These are phyloP conservation scores for Talaromyces sp. DNA, from an alignment of 2,329 filamentous ascomycete species.

Conservation along the genomic window DNA sequence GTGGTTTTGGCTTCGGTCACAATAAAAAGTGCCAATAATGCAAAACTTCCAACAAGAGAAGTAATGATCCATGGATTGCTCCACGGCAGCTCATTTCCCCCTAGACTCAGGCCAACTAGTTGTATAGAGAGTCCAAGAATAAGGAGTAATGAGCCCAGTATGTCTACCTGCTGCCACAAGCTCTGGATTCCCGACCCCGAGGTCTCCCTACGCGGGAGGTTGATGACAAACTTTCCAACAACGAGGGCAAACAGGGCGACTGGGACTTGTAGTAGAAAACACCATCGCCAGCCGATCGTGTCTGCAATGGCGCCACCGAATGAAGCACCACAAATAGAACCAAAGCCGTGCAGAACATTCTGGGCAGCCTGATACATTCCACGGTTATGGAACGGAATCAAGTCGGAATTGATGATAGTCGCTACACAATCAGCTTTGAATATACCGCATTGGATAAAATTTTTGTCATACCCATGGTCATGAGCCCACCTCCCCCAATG, in stretches of 20 bases:
- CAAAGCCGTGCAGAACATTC: constrained; percentile 58
- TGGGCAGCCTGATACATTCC: constrained; percentile 65
- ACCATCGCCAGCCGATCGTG: constrained; percentile 44
- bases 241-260: constrained; percentile 52
- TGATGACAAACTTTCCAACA: constrained; percentile 50
- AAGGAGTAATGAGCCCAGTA: constrained; percentile 53
- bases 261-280: constrained; percentile 58
- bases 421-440: constrained; percentile 23
- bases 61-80: constrained; percentile 35
- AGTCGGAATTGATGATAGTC: constrained; percentile 66
- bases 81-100: constrained; percentile 45
- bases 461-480: constrained; percentile 51
- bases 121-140: constrained; percentile 56
- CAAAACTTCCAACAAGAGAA: constrained; percentile 32
- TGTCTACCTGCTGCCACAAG: constrained; percentile 54
- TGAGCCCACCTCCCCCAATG: constrained; percentile 65
- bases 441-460: not conserved
- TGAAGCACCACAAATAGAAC: constrained; percentile 52
- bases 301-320: constrained; percentile 42
- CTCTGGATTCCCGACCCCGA: constrained; percentile 21
- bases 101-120: constrained; percentile 40
- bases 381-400: constrained; percentile 68
- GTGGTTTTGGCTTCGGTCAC: constrained; percentile 37
- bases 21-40: constrained; percentile 34
- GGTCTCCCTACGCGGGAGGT: constrained; percentile 33